Evolutionary conservation across 306 rosid species (phyloP).

Genomic region (Cucurbita argyrosperma): DNA sequence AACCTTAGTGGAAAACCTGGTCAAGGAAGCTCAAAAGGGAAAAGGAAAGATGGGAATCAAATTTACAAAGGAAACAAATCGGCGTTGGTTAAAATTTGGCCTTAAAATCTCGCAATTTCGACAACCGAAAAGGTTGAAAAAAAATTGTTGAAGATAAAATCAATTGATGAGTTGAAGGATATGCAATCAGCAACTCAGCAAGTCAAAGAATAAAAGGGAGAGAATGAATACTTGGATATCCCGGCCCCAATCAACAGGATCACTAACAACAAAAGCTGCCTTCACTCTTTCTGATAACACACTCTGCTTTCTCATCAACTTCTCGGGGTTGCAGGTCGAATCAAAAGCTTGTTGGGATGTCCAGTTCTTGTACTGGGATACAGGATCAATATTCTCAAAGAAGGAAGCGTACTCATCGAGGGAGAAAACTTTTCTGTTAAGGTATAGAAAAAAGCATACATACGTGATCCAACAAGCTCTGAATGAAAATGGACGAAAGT

Average conservation of each 20-base stretch:
- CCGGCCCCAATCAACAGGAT: conserved; percentile 94
- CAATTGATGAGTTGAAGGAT: background rate
- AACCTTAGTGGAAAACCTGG: background rate
- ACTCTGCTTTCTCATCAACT: conserved; percentile 14
- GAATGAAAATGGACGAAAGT: background rate
- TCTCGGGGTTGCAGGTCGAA: conserved; percentile 13
- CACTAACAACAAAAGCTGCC: conserved; percentile 76
- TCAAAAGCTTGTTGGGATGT: conserved; percentile 19
- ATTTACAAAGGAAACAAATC: background rate
- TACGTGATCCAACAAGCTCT: background rate
- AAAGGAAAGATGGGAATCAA: background rate
- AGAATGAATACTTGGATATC: conserved; percentile 57
- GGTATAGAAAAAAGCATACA: background rate
- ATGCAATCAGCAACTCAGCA: background rate
- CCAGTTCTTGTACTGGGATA: conserved; percentile 66
- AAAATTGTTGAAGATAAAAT: background rate
- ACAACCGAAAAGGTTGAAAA: background rate
- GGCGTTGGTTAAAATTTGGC: background rate
- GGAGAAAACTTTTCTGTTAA: conserved; percentile 59
- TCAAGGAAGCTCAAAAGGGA: background rate
- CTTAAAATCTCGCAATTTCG: background rate
- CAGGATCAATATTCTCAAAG: conserved; percentile 78
- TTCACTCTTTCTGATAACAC: conserved; percentile 52
- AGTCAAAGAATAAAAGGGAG: background rate
- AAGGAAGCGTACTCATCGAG: conserved; percentile 63